A percentile compares a stretch with the other conserved stretches of the same genome.
These are phyloP conservation scores for Russula sp. DNA, from an alignment of 768 basidiomycete species.

Conservation along the genomic window DNA sequence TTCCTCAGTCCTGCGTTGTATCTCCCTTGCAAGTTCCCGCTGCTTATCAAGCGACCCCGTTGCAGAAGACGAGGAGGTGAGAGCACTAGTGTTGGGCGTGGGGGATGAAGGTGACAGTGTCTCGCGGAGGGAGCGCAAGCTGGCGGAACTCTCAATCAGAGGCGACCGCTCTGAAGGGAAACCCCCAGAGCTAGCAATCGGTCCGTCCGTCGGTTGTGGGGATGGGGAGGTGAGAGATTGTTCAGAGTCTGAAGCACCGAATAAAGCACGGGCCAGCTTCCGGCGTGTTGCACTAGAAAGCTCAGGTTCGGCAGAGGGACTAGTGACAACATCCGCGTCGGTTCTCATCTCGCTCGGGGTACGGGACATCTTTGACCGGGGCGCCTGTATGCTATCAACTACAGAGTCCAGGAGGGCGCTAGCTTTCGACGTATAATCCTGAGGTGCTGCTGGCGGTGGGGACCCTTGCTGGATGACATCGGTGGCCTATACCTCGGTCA, in stretches of 20 bases:
- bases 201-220: conserved; percentile 14
- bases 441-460: conserved; percentile 28
- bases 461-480: conserved; percentile 52
- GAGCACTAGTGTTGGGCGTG: not conserved
- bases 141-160: conserved; percentile 41
- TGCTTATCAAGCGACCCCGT: conserved; percentile 14
- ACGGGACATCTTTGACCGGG: conserved; percentile 22
- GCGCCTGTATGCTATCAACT: conserved; percentile 42
- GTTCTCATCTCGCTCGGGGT: conserved; percentile 1
- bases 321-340: conserved; percentile 25
- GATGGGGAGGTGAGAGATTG: conserved; percentile 31
- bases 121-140: conserved; percentile 40
- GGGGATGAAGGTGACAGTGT: conserved; percentile 31
- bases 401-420: conserved; percentile 62
- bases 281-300: conserved; percentile 43
- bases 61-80: not conserved
- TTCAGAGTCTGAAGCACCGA: conserved; percentile 46
- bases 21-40: conserved; percentile 19
- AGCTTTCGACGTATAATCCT: conserved; percentile 53
- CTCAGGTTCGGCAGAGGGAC: conserved; percentile 34
- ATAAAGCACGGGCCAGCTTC: conserved; percentile 69
- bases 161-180: conserved; percentile 48
- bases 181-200: conserved; percentile 38
- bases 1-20: conserved; percentile 23
- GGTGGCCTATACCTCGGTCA: conserved; percentile 38